These are phyloP conservation scores for Withania somnifera DNA, from an alignment of 305 asterid species.

Conservation along the genomic window DNA sequence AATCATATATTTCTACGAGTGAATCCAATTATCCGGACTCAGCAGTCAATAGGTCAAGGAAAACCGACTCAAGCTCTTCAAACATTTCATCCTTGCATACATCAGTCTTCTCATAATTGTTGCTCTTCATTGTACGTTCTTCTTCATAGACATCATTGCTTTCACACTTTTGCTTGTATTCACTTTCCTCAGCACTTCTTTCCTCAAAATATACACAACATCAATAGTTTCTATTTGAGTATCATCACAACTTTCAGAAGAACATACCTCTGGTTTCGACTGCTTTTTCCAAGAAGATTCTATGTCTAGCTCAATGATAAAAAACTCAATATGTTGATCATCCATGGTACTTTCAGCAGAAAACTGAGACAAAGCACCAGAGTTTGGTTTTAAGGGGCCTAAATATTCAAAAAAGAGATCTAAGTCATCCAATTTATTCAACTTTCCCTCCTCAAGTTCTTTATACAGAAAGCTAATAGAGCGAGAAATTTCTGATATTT, in stretches of 20 bases:
- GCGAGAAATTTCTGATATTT: constrained; percentile 34
- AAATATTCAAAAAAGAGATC: constrained; percentile 17
- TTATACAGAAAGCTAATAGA: constrained; percentile 35
- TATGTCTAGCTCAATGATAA: constrained; percentile 23
- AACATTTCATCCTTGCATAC: constrained; percentile 14
- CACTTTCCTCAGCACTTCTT: constrained; percentile 17
- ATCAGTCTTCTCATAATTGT: constrained; percentile 12
- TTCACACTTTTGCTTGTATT: constrained; percentile 21
- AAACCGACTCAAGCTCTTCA: constrained; percentile 33
- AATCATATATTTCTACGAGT: constrained; percentile 11
- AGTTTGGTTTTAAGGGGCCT: constrained; percentile 9
- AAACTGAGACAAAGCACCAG: constrained; percentile 17
- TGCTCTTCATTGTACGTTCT: constrained; percentile 15
- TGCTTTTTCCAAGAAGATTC: constrained; percentile 32
- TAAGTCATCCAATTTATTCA: constrained; percentile 13
- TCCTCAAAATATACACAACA: constrained; percentile 43
- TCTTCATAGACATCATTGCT: constrained; percentile 11
- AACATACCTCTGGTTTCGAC: constrained; percentile 19
- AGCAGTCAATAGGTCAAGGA: constrained; percentile 14
- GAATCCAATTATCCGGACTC: constrained; percentile 15
- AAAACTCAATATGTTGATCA: constrained; percentile 20
- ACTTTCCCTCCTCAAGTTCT: constrained; percentile 44
- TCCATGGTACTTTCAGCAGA: constrained; percentile 18
- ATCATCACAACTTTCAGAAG: constrained; percentile 26
- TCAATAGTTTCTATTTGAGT: constrained; percentile 41